These are phyloP conservation scores for Voacanga thouarsii DNA, from an alignment of 257 asterid species.

Conservation along the genomic window DNA sequence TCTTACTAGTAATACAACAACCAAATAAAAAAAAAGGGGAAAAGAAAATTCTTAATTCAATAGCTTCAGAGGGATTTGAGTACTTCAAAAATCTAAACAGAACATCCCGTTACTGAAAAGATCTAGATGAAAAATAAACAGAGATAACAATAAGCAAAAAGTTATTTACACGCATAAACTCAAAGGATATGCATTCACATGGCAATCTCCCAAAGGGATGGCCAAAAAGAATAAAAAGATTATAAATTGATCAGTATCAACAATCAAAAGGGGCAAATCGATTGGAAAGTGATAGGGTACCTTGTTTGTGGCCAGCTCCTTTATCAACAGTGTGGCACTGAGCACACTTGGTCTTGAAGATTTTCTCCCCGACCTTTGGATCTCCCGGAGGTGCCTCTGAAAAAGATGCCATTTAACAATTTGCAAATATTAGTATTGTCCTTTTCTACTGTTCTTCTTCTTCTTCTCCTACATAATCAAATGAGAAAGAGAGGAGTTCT, in stretches of 20 bases:
- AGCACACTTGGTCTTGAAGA: constrained; percentile 82
- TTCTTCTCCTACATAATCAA: background rate
- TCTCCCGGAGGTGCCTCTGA: constrained; percentile 73
- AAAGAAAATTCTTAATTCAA: background rate
- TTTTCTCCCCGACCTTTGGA: constrained; percentile 64
- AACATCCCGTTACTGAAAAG: background rate
- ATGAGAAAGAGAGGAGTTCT: background rate
- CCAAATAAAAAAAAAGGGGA: no score
- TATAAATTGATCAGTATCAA: background rate
- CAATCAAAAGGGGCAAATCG: background rate
- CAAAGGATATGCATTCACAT: background rate
- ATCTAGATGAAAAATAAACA: background rate
- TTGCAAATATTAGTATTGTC: background rate
- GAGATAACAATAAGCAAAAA: background rate
- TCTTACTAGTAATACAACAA: background rate
- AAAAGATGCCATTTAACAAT: constrained; percentile 58
- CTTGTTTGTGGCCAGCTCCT: constrained; percentile 96
- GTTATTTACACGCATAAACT: background rate
- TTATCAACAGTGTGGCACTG: constrained; percentile 90
- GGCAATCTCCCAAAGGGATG: background rate
- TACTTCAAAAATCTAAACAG: background rate
- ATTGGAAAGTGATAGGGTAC: constrained; percentile 17
- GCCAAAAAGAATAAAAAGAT: background rate
- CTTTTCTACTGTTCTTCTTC: background rate
- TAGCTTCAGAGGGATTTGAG: background rate